phyloP scores from a whole-genome alignment of 345 rosid species.

The Laguncularia racemosa region DNA sequence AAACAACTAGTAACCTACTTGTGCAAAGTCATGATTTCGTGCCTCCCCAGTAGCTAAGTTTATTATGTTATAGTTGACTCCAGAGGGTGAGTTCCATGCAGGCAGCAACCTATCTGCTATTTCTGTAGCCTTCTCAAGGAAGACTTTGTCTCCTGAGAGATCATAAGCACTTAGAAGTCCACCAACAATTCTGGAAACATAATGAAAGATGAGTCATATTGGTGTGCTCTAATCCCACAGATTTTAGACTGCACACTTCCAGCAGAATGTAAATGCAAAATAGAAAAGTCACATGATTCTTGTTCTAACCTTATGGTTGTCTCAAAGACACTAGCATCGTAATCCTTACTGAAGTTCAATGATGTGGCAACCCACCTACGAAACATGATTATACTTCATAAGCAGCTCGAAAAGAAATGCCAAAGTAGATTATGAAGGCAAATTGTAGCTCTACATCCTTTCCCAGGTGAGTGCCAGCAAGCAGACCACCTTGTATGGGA shows the following conservation, averaged over 20 bases:
- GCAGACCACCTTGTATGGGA: too few relatives aligned
- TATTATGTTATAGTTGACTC: constrained; percentile 73
- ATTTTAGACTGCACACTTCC: constrained; percentile 6
- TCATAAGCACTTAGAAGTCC: constrained; percentile 93
- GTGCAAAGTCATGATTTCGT: constrained; percentile 61
- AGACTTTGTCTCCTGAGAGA: constrained; percentile 82
- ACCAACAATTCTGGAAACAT: constrained; percentile 66
- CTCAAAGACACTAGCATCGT: constrained; percentile 90
- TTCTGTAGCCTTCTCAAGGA: constrained; percentile 88
- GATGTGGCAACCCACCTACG: constrained; percentile 90
- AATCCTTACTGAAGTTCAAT: constrained; percentile 76
- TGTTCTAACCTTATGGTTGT: constrained; percentile 88
- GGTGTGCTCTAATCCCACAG: background rate
- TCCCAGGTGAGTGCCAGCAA: too few relatives aligned
- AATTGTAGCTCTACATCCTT: too few relatives aligned
- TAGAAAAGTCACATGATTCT: background rate
- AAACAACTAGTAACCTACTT: constrained; percentile 41
- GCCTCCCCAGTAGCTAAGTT: constrained; percentile 76
- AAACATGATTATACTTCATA: background rate
- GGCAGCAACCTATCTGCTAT: constrained; percentile 89
- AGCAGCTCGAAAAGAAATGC: background rate
- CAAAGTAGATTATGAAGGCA: background rate
- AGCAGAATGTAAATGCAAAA: background rate
- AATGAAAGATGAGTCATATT: constrained; percentile 3
- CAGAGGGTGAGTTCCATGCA: constrained; percentile 81